phyloP scores from a whole-genome alignment of 225 moss, liverwort and hornwort species.

The Polytrichum formosum region DNA sequence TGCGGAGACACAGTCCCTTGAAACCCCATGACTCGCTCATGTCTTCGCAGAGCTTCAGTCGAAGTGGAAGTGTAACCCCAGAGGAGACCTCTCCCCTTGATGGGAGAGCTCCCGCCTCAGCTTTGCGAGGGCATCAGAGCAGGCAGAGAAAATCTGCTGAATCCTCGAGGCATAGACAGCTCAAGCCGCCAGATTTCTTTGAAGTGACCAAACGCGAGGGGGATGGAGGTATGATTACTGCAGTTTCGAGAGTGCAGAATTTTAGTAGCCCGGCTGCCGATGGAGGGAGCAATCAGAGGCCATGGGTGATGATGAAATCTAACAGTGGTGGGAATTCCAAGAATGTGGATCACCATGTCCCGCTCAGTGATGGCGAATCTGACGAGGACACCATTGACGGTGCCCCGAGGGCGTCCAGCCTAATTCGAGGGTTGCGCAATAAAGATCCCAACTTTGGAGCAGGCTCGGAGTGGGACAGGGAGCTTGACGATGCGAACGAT shows the following conservation, averaged over 20 bases:
- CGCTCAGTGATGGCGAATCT: constrained; percentile 3
- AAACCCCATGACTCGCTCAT: constrained; percentile 18
- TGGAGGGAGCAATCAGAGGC: constrained; percentile 15
- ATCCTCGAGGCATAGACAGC: constrained; percentile 31
- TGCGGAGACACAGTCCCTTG: constrained; percentile 21
- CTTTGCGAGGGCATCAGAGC: constrained; percentile 1
- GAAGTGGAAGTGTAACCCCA: constrained; percentile 30
- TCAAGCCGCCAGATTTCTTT: constrained; percentile 47
- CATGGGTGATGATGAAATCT: background rate
- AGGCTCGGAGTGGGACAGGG: constrained; percentile 7
- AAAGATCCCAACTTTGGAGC: background rate
- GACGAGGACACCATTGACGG: background rate
- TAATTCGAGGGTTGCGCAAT: background rate
- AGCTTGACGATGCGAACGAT: background rate
- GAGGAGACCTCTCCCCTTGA: constrained; percentile 28
- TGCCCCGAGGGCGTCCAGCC: background rate
- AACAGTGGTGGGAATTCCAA: background rate
- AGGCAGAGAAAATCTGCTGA: constrained; percentile 16
- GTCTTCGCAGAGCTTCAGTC: constrained; percentile 29
- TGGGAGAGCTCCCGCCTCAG: constrained; percentile 11
- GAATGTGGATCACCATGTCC: background rate
- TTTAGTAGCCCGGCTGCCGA: constrained; percentile 24
- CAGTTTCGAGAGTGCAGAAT: constrained; percentile 47
- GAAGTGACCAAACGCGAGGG: constrained; percentile 34
- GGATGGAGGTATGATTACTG: constrained; percentile 47